phyloP scores from a whole-genome alignment of 352 stramenopile genomes.

The Pythium apleroticum region DNA sequence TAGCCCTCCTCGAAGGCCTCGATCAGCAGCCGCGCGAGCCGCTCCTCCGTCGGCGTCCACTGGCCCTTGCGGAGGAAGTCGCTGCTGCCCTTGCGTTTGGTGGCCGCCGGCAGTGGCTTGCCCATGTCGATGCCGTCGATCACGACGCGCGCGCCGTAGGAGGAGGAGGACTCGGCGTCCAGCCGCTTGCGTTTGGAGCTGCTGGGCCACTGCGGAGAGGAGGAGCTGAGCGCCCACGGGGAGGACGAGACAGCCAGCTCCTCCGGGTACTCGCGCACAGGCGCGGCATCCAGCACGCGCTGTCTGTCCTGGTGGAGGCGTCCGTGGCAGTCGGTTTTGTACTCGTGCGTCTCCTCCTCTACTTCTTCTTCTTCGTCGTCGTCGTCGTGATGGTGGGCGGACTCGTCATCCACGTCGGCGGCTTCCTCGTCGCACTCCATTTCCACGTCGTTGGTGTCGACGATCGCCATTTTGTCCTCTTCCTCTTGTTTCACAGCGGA shows the following conservation, averaged over 20 bases:
- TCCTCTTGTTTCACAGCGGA: neutral
- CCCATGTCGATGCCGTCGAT: conserved; percentile 23
- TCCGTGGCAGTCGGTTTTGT: neutral
- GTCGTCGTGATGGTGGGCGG: conserved; percentile 5
- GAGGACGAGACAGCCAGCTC: conserved; percentile 10
- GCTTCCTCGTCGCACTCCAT: conserved; percentile 27
- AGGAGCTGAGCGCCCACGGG: neutral
- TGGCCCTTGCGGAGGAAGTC: conserved; percentile 74
- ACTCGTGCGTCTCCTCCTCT: neutral
- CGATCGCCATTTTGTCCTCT: neutral
- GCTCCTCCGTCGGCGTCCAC: conserved; percentile 71
- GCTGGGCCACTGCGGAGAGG: neutral
- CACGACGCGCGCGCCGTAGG: conserved; percentile 1
- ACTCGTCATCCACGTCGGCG: conserved; percentile 5
- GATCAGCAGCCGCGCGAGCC: conserved; percentile 55
- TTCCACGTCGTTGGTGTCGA: conserved; percentile 13
- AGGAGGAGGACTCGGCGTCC: neutral
- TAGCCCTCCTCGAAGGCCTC: conserved; percentile 75
- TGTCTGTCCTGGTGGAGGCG: neutral
- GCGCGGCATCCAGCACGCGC: conserved; percentile 1
- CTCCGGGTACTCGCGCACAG: conserved; percentile 30
- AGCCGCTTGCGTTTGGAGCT: conserved; percentile 41
- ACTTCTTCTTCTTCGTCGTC: neutral
- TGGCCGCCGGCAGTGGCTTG: conserved; percentile 11
- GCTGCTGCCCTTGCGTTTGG: conserved; percentile 56